Base-by-base conservation (phyloP, 129 eudicot species). In the Centella asiatica region DNA sequence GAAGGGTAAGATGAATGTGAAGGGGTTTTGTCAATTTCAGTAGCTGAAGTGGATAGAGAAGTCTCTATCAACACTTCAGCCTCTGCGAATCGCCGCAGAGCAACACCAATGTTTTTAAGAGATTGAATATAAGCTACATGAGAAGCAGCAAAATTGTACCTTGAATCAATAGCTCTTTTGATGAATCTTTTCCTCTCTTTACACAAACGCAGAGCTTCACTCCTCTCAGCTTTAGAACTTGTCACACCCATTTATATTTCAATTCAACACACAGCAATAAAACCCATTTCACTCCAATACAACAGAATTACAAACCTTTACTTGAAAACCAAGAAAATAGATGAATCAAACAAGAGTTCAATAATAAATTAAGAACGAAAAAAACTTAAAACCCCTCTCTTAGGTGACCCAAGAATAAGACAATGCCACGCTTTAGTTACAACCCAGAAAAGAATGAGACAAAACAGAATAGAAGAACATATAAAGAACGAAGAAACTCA, bases 111-210 rank as follows among this genome's bases (percentile, higher is more conserved):
- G 46, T 69, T 81, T 50, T 72, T 72, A 45, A 88, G 90, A 5
- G 95, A 85, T 49, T 81, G 83, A 71, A 81, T 71, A 45, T 93
- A 93, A 26, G 96, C 75, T 62, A 85, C 85, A 78, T 93, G 96
- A 31, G 96, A 90, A 12, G 96, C 99, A 60, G 96, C 96, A 48
- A 88, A 78, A 67, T 80, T 79, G 54, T 78, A 93, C 72, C 99
- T 74, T 17, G 95, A 87, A 74, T 93, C 95, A 33, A 88, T 78
- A 0, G 99, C 96, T 68, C 77, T 81, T 54, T 88, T 85, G 28
- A 88, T 76, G 69, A 88, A 79, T 72, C 67, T 78, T 72, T 85
- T 85, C 78, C 99, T 70, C 56, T 78, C 95, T 72, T 79, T 85
- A 73, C 99, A 93, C 59, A 93, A 76, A n/a, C 77, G 73, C 74